Conservation (phyloP, 2,329 filamentous ascomycete species). For the Geoglossum cookeanum region DNA sequence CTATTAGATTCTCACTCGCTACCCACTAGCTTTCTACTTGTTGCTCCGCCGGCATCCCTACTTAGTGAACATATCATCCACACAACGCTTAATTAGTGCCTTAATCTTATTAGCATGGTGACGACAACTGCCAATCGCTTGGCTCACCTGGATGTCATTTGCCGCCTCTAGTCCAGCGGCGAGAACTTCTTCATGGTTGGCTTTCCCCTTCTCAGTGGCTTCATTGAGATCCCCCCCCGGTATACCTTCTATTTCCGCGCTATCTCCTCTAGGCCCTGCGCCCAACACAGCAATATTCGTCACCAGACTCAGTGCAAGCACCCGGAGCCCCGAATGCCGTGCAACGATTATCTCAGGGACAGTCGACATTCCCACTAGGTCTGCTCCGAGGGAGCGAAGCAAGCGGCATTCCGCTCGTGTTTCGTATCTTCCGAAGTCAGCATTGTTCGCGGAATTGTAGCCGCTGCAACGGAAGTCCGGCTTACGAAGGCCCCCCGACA, state of each 20-base stretch:
- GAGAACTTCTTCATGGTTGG: constrained; percentile 45
- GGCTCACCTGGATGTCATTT: constrained; percentile 37
- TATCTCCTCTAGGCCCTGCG: constrained; percentile 38
- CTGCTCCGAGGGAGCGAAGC: constrained; percentile 40
- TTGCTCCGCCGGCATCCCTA: background rate
- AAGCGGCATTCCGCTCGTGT: constrained; percentile 46
- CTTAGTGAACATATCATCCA: constrained; percentile 18
- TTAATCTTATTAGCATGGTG: constrained; percentile 5
- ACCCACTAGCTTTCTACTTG: background rate
- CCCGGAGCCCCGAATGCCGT: constrained; percentile 40
- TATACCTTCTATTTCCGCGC: constrained; percentile 31
- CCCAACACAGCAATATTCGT: constrained; percentile 45
- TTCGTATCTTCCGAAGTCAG: constrained; percentile 31
- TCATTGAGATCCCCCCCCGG: constrained; percentile 31
- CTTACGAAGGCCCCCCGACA: constrained; percentile 40
- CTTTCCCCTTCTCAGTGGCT: constrained; percentile 38
- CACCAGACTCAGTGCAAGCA: constrained; percentile 45
- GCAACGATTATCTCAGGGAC: constrained; percentile 50
- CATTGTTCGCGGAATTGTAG: background rate
- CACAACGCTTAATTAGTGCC: constrained; percentile 26
- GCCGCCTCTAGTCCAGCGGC: constrained; percentile 40
- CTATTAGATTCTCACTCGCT: background rate
- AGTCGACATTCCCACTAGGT: constrained; percentile 52
- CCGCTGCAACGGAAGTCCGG: constrained; percentile 8
- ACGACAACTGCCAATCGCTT: background rate